Evolutionary conservation across 78 protist species (phyloP), one percentile per base, ranked within the genome.

Genomic region (Cavenderia fasciculata): DNA sequence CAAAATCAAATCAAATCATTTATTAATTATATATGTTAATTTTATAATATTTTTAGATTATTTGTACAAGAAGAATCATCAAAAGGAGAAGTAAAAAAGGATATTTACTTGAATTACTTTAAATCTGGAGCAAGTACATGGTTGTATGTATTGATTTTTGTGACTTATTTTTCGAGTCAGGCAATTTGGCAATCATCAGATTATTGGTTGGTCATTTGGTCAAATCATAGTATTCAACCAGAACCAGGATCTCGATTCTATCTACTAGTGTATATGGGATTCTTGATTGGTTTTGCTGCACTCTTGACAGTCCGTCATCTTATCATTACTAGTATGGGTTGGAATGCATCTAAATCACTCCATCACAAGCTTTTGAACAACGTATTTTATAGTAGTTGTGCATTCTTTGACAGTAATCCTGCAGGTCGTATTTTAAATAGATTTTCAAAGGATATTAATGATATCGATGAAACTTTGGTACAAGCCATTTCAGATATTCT

Each of bases 361-460:
- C 72, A 63, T 38, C 29, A 63, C 2, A 16, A 34, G 4, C 19
- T 63, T 7, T n/a, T 63, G 14, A 10, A 27, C 2, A n/a, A 29
- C 18, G 72, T 63, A 34, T 63, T 63, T 21, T 40, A n/a, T 34
- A 38, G 51, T 5, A 43, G 51, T 2, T 38, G 51, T 5, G 8
- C 47, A n/a, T 63, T 63, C 72, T 87, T 87, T 74, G 93, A 87
- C 36, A 44, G 49, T 7, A 87, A 66, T 47, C 93, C 93, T 0
- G 12, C 76, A 0, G 93, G 93, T 18, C 59, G 93, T 57, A 87
- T 87, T 5, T 19, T 87, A 41, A 87, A 87, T 59, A 69, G 85
- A 57, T 74, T 87, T 43, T 47, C 70, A 1, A 75, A 77, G 44
- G 93, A 87, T 66, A 47, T 65, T 1, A 41, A 36, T 19, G 74